These are phyloP conservation scores for Erythrobasidium yunnanense DNA, from an alignment of 768 basidiomycete species.

Conservation along the genomic window DNA sequence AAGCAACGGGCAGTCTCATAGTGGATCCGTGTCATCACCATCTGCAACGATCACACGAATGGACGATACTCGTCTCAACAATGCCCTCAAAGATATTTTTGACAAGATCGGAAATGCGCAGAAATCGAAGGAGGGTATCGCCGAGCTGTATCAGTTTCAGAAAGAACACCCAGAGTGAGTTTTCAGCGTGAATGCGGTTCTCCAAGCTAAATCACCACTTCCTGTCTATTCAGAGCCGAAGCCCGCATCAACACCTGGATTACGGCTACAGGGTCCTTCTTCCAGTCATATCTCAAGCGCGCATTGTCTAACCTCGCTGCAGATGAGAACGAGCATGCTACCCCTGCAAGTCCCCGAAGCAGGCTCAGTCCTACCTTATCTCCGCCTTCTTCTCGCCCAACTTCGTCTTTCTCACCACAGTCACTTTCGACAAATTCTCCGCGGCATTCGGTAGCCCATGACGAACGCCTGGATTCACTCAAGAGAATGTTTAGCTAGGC, in stretches of 20 bases:
- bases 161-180: conserved; percentile 61
- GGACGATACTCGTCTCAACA: conserved; percentile 32
- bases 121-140: conserved; percentile 53
- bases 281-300: conserved; percentile 80
- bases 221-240: conserved; percentile 12
- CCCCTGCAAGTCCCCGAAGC: neutral
- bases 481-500: conserved; percentile 6
- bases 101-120: conserved; percentile 36
- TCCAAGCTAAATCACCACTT: neutral
- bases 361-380: neutral
- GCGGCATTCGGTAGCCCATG: neutral
- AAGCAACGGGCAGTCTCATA: too few species aligned
- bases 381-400: neutral
- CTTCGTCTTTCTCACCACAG: neutral
- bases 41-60: too few species aligned
- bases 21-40: too few species aligned
- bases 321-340: conserved; percentile 1
- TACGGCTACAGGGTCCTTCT: conserved; percentile 75
- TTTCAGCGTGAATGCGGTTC: neutral
- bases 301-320: conserved; percentile 47
- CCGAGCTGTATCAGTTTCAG: conserved; percentile 83
- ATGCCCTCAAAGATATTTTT: conserved; percentile 36
- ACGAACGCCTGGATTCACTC: neutral
- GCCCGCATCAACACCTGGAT: conserved; percentile 74
- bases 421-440: neutral